Evolutionary conservation across 306 rosid genomes (phyloP), one percentile per base, ranked within the genome.

Genomic region (Dryas drummondii): DNA sequence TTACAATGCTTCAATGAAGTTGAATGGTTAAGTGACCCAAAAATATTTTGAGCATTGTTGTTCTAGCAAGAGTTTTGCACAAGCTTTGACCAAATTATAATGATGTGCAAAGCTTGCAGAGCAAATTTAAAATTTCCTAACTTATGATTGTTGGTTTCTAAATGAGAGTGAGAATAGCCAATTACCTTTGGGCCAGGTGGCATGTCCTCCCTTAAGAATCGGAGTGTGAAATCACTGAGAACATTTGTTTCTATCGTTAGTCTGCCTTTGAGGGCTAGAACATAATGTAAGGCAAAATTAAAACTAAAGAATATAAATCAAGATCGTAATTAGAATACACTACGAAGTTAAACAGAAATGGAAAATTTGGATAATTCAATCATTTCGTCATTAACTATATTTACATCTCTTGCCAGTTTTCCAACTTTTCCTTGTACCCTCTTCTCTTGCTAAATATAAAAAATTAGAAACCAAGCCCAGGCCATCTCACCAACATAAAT

Each of bases 401-500:
- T 19, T 72, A 79, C 78, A 79, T 56, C 63, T 19, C 46, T 56
- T 67, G 50, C 0, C 16, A 72, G 5, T 55, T 60, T 61, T 22
- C 22, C 22, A 22, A 22, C 22, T 22, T 22, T 22, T 15, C 53
- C 26, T 37, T 59, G 53, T 19, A 41, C 42, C 66, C 27, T 53
- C 40, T 1, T 62, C 54, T 72, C 73, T 55, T 72, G 54, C 67
- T 71, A 67, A n/a, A 59, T 59, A 16, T 12, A 4, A 63, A 22
- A 11, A 55, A 46, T 4, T 1, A 62, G 42, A 78, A 46, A 69
- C 44, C 42, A 41, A 40, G 59, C 40, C 59, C 74, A 50, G n/a
- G n/a, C 37, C 9, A 46, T 50, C 78, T 66, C 84, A 71, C 72
- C 73, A 80, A 79, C 74, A 59, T 14, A 44, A 32, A 32, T 32